Percentiles rank a stretch among this genome's conserved stretches.
phyloP scores from a whole-genome alignment of 1,284 basidiomycete genomes.

The Boletellus sp. region DNA sequence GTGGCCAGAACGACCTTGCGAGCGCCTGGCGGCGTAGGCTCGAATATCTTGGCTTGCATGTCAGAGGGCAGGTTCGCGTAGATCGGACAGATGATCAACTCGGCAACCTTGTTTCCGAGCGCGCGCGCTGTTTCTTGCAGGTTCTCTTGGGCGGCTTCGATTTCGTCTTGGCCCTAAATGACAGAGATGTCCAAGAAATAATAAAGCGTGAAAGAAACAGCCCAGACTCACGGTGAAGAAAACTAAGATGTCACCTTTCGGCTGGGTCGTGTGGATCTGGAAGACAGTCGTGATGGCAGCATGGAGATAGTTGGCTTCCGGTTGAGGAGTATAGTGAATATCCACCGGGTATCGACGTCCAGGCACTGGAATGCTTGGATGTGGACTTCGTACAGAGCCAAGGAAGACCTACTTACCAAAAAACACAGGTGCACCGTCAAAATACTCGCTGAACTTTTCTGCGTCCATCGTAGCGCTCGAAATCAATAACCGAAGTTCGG shows the following conservation, averaged over 20 bases:
- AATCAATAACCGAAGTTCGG: slow-evolving; percentile 87
- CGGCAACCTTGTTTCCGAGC: slow-evolving; percentile 92
- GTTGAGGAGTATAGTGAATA: slow-evolving; percentile 97
- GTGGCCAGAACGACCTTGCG: slow-evolving; percentile 97
- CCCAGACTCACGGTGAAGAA: slow-evolving; percentile 80
- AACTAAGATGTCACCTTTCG: slow-evolving; percentile 96
- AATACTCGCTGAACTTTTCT: slow-evolving; percentile 94
- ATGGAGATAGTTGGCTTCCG: slow-evolving; percentile 97
- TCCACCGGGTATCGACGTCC: slow-evolving; percentile 98
- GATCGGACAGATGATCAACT: slow-evolving; percentile 94
- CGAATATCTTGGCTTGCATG: slow-evolving; percentile 99
- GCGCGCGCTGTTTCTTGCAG: slow-evolving; percentile 93
- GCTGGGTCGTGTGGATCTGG: slow-evolving; percentile 98
- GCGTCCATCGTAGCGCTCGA: slow-evolving; percentile 97
- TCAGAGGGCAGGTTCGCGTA: slow-evolving; percentile 98
- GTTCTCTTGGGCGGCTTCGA: slow-evolving; percentile 95
- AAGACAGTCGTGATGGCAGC: slow-evolving; percentile 98
- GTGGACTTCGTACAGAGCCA: neutral
- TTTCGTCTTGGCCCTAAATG: slow-evolving; percentile 94
- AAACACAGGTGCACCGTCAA: slow-evolving; percentile 91
- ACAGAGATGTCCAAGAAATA: neutral
- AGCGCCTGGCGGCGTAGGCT: slow-evolving; percentile 94
- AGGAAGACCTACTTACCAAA: slow-evolving; percentile 55
- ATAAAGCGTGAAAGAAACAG: neutral
- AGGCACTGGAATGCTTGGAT: slow-evolving; percentile 60